phyloP scores from a whole-genome alignment of 345 rosid species.

The Firmiana major region DNA sequence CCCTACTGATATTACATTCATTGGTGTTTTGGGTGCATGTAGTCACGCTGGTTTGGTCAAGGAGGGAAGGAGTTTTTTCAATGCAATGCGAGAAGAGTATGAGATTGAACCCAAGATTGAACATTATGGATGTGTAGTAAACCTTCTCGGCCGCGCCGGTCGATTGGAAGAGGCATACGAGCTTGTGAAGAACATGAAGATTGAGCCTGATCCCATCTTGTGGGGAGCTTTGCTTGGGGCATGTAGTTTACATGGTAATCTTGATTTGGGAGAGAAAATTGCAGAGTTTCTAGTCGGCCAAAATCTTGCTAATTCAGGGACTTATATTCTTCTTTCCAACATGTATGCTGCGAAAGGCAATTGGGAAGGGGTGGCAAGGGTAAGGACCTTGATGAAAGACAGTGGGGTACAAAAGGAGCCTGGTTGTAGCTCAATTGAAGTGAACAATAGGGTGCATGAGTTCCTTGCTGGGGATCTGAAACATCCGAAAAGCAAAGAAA shows the following conservation, averaged over 20 bases:
- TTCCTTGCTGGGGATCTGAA: constrained; percentile 50
- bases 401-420: constrained; percentile 55
- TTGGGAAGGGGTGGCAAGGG: constrained; percentile 56
- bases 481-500: constrained; percentile 47
- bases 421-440: constrained; percentile 66
- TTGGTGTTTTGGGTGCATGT: constrained; percentile 61
- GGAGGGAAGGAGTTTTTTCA: constrained; percentile 53
- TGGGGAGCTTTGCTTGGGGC: constrained; percentile 76
- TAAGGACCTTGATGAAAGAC: constrained; percentile 71
- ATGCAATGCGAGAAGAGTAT: constrained; percentile 44
- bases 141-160: constrained; percentile 67
- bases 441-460: constrained; percentile 44
- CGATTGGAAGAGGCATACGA: constrained; percentile 49
- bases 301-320: constrained; percentile 55
- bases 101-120: constrained; percentile 67
- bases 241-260: constrained; percentile 53
- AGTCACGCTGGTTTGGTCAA: constrained; percentile 67
- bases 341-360: constrained; percentile 55
- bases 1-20: constrained; percentile 61
- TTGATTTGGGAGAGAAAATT: constrained; percentile 58
- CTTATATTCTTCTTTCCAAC: constrained; percentile 62
- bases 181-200: constrained; percentile 41
- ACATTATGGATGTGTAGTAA: constrained; percentile 80
- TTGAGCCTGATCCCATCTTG: constrained; percentile 51
- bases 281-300: constrained; percentile 51